phyloP scores from a whole-genome alignment of 2,329 filamentous ascomycete species.

The Cladosporium sp. region DNA sequence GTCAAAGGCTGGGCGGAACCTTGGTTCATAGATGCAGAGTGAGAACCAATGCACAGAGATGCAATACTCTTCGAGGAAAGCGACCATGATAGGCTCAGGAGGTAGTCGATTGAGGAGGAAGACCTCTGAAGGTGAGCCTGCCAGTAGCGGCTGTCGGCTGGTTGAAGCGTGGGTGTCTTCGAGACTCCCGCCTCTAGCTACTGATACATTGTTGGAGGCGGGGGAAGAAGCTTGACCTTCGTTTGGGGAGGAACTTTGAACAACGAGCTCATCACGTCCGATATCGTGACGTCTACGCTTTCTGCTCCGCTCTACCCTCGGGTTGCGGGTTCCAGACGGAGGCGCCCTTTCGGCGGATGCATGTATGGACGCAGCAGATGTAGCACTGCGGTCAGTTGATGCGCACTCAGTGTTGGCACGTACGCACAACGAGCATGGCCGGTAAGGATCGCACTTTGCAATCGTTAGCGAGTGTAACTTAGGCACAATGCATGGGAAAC shows the following conservation, averaged over 20 bases:
- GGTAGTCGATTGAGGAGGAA: constrained; percentile 30
- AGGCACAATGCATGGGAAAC: neutral
- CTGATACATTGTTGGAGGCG: constrained; percentile 20
- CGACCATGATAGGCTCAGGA: constrained; percentile 24
- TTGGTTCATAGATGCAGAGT: constrained; percentile 39
- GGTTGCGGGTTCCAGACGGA: too few species aligned
- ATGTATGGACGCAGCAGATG: too few species aligned
- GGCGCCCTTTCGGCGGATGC: too few species aligned
- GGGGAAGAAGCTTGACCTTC: constrained; percentile 29
- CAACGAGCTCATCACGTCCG: too few species aligned
- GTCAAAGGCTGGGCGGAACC: constrained; percentile 32
- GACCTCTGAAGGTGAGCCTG: constrained; percentile 2
- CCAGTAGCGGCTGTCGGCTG: too few species aligned
- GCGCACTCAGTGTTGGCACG: constrained; percentile 32
- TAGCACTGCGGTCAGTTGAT: too few species aligned
- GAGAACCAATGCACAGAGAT: constrained; percentile 43
- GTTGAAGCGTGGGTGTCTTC: neutral
- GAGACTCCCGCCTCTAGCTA: neutral
- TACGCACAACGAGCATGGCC: constrained; percentile 33
- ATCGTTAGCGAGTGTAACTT: too few species aligned
- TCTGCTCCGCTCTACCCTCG: too few species aligned
- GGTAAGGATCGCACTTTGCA: constrained; percentile 28
- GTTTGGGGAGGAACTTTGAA: too few species aligned
- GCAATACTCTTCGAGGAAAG: constrained; percentile 39
- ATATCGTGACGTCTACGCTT: too few species aligned